Percentiles rank a stretch among this genome's conserved stretches.
Conservation (phyloP, 2,329 filamentous ascomycete genomes). For the Arthroderma sp. region DNA sequence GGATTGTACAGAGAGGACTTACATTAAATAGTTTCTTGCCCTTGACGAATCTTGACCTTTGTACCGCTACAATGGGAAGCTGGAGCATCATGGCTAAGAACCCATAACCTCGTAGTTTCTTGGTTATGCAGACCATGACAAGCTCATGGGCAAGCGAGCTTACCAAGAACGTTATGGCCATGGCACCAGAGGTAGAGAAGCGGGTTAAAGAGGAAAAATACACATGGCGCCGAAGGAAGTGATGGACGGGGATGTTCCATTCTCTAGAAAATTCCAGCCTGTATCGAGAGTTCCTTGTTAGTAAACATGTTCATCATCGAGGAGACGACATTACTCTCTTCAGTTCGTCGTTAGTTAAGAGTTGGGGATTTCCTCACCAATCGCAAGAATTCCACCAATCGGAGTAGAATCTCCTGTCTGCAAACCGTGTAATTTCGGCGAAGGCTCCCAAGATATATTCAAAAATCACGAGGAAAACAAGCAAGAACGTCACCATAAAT, state of each 20-base stretch:
- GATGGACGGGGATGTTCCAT: constrained; percentile 97
- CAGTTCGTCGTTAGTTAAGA: background rate
- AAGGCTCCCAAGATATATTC: constrained; percentile 92
- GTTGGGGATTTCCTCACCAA: constrained; percentile 21
- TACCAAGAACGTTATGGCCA: constrained; percentile 81
- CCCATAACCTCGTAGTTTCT: constrained; percentile 89
- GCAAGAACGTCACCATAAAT: constrained; percentile 89
- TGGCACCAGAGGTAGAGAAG: constrained; percentile 65
- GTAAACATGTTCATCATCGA: too few relatives aligned
- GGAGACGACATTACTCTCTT: too few relatives aligned
- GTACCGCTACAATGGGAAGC: constrained; percentile 84
- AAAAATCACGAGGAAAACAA: constrained; percentile 96
- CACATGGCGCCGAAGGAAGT: constrained; percentile 87
- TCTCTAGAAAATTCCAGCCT: constrained; percentile 89
- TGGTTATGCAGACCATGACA: constrained; percentile 95
- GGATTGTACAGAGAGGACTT: constrained; percentile 8
- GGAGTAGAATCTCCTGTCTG: constrained; percentile 83
- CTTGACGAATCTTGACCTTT: constrained; percentile 64
- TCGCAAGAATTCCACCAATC: constrained; percentile 54
- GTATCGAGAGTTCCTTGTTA: background rate
- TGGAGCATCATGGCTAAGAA: constrained; percentile 94
- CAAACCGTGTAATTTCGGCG: constrained; percentile 86
- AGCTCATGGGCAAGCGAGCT: constrained; percentile 84
- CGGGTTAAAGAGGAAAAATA: constrained; percentile 69
- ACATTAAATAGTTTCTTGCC: constrained; percentile 64